Conservation (phyloP, 768 basidiomycete species). For the Rhizopogon vesiculosus region DNA sequence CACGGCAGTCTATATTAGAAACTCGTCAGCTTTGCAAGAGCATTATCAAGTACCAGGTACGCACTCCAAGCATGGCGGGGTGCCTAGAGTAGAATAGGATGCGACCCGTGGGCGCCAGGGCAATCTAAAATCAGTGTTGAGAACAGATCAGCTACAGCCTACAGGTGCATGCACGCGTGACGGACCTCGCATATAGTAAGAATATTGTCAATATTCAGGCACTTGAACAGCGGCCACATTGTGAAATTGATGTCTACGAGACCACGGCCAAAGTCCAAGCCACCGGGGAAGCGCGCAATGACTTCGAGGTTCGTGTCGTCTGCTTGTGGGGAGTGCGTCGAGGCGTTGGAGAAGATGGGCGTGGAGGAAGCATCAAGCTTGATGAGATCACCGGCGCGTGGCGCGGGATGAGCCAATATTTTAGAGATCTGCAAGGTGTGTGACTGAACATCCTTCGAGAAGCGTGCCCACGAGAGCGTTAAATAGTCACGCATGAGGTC, state of each 20-base stretch:
- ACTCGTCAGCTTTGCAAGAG: neutral
- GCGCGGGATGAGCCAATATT: constrained; percentile 83
- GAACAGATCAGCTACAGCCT: neutral
- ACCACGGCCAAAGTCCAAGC: constrained; percentile 87
- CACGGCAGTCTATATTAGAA: constrained; percentile 64
- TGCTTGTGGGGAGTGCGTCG: constrained; percentile 22
- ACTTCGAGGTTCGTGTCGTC: constrained; percentile 65
- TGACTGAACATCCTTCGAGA: constrained; percentile 90
- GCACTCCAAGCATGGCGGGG: constrained; percentile 85
- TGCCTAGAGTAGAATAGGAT: constrained; percentile 86
- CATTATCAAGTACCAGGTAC: constrained; percentile 10
- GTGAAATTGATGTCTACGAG: constrained; percentile 93
- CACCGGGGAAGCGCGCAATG: constrained; percentile 88
- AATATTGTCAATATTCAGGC: constrained; percentile 89
- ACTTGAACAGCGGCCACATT: constrained; percentile 96
- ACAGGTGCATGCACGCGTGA: neutral
- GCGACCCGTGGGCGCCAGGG: constrained; percentile 81
- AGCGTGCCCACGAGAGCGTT: constrained; percentile 92
- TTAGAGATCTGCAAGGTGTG: constrained; percentile 89
- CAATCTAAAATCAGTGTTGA: constrained; percentile 48
- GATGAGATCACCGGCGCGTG: constrained; percentile 81
- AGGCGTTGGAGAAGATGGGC: constrained; percentile 41
- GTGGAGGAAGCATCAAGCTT: constrained; percentile 79
- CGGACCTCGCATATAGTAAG: constrained; percentile 85
- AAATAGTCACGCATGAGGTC: constrained; percentile 94